phyloP scores from a whole-genome alignment of 2,329 filamentous ascomycete genomes.

The Aspergillus ustus region DNA sequence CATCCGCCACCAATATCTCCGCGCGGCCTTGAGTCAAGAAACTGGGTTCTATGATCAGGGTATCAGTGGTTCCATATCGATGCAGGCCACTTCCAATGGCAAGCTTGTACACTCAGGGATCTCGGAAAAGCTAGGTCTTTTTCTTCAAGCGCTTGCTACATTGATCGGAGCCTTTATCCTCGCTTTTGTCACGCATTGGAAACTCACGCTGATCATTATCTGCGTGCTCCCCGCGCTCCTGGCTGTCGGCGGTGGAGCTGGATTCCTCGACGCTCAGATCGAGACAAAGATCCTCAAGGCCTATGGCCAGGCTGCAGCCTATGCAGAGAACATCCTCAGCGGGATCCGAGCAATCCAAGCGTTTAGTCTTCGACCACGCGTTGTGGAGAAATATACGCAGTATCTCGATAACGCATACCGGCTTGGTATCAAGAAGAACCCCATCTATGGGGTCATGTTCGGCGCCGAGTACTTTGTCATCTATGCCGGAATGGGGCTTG shows the following conservation, averaged over 20 bases:
- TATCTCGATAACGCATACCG: slow-evolving; percentile 20
- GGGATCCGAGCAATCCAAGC: slow-evolving; percentile 28
- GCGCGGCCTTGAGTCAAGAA: slow-evolving; percentile 36
- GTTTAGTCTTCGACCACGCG: slow-evolving; percentile 23
- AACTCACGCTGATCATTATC: slow-evolving; percentile 83
- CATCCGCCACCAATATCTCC: slow-evolving; percentile 23
- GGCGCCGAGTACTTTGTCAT: slow-evolving; percentile 23
- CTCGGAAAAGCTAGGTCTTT: slow-evolving; percentile 83
- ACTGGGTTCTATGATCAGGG: slow-evolving; percentile 35
- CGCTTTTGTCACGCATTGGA: slow-evolving; percentile 89
- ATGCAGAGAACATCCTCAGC: slow-evolving; percentile 91
- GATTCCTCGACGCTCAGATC: slow-evolving; percentile 73
- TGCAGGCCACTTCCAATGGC: slow-evolving; percentile 37
- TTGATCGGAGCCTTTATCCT: slow-evolving; percentile 90
- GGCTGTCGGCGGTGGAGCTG: slow-evolving; percentile 73
- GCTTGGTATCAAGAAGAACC: slow-evolving; percentile 26
- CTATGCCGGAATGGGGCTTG: slow-evolving; percentile 50
- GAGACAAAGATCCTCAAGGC: slow-evolving; percentile 77
- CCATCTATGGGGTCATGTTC: slow-evolving; percentile 27
- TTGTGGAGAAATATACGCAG: slow-evolving; percentile 25
- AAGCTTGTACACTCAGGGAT: slow-evolving; percentile 93
- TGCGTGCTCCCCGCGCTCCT: slow-evolving; percentile 79
- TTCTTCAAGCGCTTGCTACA: slow-evolving; percentile 74
- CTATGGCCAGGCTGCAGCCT: slow-evolving; percentile 81
- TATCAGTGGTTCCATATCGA: slow-evolving; percentile 33